Evolutionary conservation across 306 rosid species (phyloP), one percentile per base, ranked within the genome.

Genomic region (Canavalia gladiata): DNA sequence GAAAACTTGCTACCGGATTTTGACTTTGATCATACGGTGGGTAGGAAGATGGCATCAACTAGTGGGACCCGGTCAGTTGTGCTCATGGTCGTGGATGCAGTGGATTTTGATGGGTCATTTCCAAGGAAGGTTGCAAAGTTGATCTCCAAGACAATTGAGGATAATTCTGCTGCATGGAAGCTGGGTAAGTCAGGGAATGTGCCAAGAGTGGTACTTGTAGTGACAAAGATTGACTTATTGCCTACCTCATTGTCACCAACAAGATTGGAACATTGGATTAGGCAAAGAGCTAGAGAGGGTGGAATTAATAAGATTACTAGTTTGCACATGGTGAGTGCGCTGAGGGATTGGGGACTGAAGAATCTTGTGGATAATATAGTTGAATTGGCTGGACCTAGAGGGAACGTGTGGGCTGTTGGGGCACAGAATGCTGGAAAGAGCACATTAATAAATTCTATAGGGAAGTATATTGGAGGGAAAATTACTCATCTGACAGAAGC

Each of bases 381-480:
- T 41, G 78, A 41, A 39, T 86, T 95, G 84, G 98, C 87, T 3
- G 99, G 99, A 65, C 84, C 90, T 6, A 87, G 99, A 79, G 99
- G 99, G 59, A 90, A 89, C 72, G 95, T 93, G 72, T 95, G 99
- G 99, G 92, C 91, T 25, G 84, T 95, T 74, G 99, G 99, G 72
- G 96, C 99, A 0, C 99, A 95, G 68, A 95, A 95, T 84, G 99
- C 97, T 1, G 99, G 99, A 60, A 95, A 95, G 89, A 93, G 98
- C 73, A 95, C 99, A 1, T 70, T 93, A 76, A 90, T 95, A 54
- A 95, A 95, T 72, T 87, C 95, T 1, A 86, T 93, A 8, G 98
- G 97, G 43, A 90, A 82, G 81, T 51, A 78, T 78, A 86, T 83
- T 37, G 94, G 89, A 69, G 91, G 92, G 65, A 92, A 91, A 86